Base-by-base conservation (phyloP, 176 grass and related monocot genomes). In the Pontederia crassipes region DNA sequence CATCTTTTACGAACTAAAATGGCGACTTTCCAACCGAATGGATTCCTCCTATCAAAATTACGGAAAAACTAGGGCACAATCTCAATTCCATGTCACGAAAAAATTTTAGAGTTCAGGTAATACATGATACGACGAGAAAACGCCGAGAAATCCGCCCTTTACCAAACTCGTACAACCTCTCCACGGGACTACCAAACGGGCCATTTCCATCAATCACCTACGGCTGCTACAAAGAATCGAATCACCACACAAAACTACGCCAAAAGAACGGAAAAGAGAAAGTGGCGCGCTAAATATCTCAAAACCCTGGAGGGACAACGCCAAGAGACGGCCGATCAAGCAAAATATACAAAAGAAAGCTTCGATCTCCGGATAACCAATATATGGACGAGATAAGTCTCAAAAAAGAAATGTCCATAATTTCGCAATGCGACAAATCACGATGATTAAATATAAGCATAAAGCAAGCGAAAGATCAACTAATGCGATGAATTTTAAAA, bases 61-160 rank as follows among this genome's bases (percentile, higher is more conserved):
- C 20, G 20, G 20, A 17, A 67, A 17, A 65, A 53, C 49, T 58
- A 62, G 29, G 17, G 74, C 49, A 45, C 28, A 0, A 12, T 54
- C 49, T 18, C 50, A 27, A n/a, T 16, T 27, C 14, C 49, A 67
- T 54, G 15, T 1, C 45, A 9, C 52, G 46, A 14, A 15, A 56
- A 49, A 57, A 40, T 46, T 64, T 49, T 16, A 54, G 55, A 11
- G 71, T 64, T 74, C 17, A 85, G 86, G 65, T 61, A 74, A 89
- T 92, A 98, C 93, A 86, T 92, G 83, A 81, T 77, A 76, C 20
- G 93, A 82, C 64, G 93, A 92, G 76, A 98, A 74, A 61, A 85
- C 52, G 68, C 84, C 77, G 54, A 92, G 78, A 97, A 97, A 80
- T 47, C 87, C 76, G 49, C 75, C 65, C 74, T 78, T 91, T 82